Evolutionary conservation across 257 asterid genomes (phyloP).

Genomic region (Lavandula angustifolia): DNA sequence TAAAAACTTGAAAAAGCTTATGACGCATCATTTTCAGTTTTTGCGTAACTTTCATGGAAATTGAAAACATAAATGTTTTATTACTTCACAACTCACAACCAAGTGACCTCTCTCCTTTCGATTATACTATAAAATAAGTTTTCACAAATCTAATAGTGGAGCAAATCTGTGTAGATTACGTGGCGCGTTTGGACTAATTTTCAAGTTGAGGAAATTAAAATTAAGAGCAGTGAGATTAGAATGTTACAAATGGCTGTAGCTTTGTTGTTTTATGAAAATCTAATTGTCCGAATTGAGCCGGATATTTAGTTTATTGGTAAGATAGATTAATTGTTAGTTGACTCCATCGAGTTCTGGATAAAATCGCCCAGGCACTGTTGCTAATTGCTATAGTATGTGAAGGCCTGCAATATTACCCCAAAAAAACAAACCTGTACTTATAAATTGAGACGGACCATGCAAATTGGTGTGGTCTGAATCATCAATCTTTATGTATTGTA

Average conservation of each 20-base stretch:
- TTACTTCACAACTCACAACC: constrained; percentile 37
- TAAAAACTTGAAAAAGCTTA: not conserved
- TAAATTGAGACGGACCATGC: too few relatives aligned
- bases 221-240: not conserved
- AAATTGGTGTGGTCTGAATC: too few relatives aligned
- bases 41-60: constrained; percentile 35
- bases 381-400: too few relatives aligned
- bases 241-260: constrained; percentile 22
- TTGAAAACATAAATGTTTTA: constrained; percentile 18
- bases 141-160: too few relatives aligned
- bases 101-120: constrained; percentile 12
- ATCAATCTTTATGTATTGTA: too few relatives aligned
- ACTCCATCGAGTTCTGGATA: too few relatives aligned
- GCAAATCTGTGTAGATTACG: too few relatives aligned
- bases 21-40: not conserved
- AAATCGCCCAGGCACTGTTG: too few relatives aligned
- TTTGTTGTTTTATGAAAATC: not conserved
- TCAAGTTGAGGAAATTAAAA: not conserved
- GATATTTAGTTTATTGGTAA: not conserved
- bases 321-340: too few relatives aligned
- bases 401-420: too few relatives aligned
- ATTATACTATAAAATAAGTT: not conserved
- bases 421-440: too few relatives aligned
- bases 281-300: constrained; percentile 5
- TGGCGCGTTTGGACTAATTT: not conserved